phyloP scores from a whole-genome alignment of 768 basidiomycete species.

The Boletus insuetus region DNA sequence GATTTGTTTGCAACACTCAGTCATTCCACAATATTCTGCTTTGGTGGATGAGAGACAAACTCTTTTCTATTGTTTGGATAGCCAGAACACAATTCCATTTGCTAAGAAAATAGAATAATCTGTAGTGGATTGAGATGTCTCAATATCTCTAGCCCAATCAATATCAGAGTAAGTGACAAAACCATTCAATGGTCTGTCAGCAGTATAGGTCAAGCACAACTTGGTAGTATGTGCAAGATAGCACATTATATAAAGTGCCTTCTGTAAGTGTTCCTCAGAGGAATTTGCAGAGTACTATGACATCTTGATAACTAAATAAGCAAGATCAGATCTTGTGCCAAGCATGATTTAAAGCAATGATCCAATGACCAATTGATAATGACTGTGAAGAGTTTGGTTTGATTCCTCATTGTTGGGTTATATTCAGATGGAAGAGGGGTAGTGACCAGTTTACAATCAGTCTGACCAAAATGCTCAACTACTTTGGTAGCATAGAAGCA shows the following conservation, averaged over 20 bases:
- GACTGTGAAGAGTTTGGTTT: not conserved
- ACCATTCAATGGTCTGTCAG: not conserved
- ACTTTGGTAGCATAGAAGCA: not conserved
- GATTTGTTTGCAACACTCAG: not conserved
- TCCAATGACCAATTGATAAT: not conserved
- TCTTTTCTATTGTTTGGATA: not conserved
- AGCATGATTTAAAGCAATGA: not conserved
- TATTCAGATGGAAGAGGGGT: not conserved
- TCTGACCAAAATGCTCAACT: not conserved
- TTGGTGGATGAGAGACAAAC: not conserved
- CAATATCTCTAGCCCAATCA: not conserved
- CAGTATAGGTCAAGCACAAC: not conserved
- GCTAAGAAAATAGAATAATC: not conserved
- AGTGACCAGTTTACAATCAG: not conserved
- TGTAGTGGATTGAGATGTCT: not conserved
- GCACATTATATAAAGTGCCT: not conserved
- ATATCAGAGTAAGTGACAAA: not conserved
- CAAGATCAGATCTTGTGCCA: not conserved
- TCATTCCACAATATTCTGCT: not conserved
- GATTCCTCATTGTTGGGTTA: not conserved
- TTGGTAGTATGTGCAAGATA: not conserved
- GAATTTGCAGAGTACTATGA: not conserved
- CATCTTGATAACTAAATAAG: not conserved
- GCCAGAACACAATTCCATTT: not conserved
- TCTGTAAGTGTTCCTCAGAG: not conserved